Conservation (phyloP, 2,329 filamentous ascomycete species). For the Clonostachys chloroleuca region DNA sequence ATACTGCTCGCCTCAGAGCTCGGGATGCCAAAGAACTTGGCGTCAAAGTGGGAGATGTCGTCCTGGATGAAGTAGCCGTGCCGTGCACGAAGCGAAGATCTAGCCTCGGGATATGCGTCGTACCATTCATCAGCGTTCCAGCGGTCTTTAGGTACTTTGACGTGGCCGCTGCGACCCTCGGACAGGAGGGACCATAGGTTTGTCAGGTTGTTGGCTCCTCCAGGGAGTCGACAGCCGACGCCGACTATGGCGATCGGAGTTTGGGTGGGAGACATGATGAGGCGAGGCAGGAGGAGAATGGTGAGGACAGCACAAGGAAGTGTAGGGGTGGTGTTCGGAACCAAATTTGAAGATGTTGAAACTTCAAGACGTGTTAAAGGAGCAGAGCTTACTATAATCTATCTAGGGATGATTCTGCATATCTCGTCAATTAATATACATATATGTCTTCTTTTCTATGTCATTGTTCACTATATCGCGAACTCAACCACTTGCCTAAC, state of each 20-base stretch:
- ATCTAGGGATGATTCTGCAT: too few relatives aligned
- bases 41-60: conserved; percentile 42
- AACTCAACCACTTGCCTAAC: too few relatives aligned
- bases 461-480: too few relatives aligned
- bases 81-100: conserved; percentile 9
- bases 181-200: conserved; percentile 15
- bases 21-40: conserved; percentile 46
- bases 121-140: conserved; percentile 14
- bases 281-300: too few relatives aligned
- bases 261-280: too few relatives aligned
- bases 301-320: too few relatives aligned
- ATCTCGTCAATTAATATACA: too few relatives aligned
- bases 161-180: conserved; percentile 5
- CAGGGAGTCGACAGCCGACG: conserved; percentile 22
- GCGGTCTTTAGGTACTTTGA: conserved; percentile 12
- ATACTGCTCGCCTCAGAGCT: conserved; percentile 44
- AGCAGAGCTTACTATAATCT: too few relatives aligned
- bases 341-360: too few relatives aligned
- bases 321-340: too few relatives aligned
- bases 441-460: too few relatives aligned
- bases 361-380: too few relatives aligned
- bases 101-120: conserved; percentile 11
- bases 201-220: conserved; percentile 13
- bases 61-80: conserved; percentile 36
- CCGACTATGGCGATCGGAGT: conserved; percentile 32